Evolutionary conservation across 169 alveolate species (phyloP).

Genomic region (Eimeria tenella): DNA sequence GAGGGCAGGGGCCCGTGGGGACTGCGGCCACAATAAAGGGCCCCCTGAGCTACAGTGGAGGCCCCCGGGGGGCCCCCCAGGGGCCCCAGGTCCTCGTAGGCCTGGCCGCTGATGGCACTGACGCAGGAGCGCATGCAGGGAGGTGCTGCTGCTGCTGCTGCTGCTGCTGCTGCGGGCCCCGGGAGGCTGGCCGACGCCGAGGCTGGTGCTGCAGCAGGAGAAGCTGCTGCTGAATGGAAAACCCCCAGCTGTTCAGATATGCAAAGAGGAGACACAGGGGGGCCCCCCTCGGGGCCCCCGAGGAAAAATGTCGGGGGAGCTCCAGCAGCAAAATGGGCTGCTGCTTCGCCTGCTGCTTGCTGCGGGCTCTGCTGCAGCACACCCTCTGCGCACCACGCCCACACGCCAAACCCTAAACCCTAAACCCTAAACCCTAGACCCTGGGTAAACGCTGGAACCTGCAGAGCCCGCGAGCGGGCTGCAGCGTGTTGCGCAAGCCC

Average conservation of each 20-base stretch:
- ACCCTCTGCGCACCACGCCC: too few species aligned
- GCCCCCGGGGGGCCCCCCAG: slow-evolving; percentile 7
- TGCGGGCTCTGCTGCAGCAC: too few species aligned
- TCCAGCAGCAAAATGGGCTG: too few species aligned
- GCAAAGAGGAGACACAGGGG: background rate
- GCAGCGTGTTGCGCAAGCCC: too few species aligned
- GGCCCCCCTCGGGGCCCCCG: too few species aligned
- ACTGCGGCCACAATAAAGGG: background rate
- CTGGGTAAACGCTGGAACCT: too few species aligned
- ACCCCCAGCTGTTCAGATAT: background rate
- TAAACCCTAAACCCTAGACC: too few species aligned
- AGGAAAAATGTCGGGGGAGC: too few species aligned
- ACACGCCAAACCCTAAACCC: too few species aligned
- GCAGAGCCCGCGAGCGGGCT: too few species aligned
- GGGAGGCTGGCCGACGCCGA: too few species aligned
- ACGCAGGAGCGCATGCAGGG: background rate
- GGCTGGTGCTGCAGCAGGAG: background rate
- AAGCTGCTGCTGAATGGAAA: background rate
- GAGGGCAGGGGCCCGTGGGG: background rate
- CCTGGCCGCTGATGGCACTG: background rate
- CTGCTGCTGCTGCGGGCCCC: background rate
- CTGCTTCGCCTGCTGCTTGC: too few species aligned
- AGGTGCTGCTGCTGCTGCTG: background rate
- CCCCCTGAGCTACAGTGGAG: background rate
- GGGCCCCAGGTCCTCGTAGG: slow-evolving; percentile 3